Evolutionary conservation across 139 green algal genomes (phyloP).

Genomic region (Coelastrella sp.): DNA sequence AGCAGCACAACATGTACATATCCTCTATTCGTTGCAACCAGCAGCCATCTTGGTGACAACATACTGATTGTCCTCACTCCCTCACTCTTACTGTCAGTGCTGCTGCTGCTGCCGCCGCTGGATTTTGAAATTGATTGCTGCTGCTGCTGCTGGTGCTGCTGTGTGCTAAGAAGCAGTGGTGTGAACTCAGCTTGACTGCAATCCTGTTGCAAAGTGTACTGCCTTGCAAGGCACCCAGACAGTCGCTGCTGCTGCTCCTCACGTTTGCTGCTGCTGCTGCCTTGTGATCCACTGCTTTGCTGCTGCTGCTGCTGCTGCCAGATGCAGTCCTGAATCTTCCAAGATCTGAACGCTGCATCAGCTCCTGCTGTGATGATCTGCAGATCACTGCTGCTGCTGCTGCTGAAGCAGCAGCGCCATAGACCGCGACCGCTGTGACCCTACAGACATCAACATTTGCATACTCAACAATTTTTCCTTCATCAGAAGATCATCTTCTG

Average conservation of each 20-base stretch:
- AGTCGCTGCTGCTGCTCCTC: neutral
- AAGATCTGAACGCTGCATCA: conserved; percentile 1
- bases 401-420: conserved; percentile 35
- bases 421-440: conserved; percentile 6
- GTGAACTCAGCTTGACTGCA: neutral
- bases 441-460: conserved; percentile 3
- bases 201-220: neutral
- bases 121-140: neutral
- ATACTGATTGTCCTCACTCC: neutral
- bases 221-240: neutral
- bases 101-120: conserved; percentile 17
- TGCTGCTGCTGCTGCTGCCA: conserved; percentile 28
- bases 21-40: neutral
- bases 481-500: neutral
- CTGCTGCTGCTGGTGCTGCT: neutral
- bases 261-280: neutral
- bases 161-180: neutral
- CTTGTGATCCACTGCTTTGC: neutral
- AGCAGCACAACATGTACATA: neutral
- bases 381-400: neutral
- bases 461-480: neutral
- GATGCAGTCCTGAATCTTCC: neutral
- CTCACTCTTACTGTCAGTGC: conserved; percentile 6
- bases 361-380: conserved; percentile 11
- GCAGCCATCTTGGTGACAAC: neutral